Conservation (phyloP, 2,329 filamentous ascomycete species). For the Chrysoporthe deuterocubensis region DNA sequence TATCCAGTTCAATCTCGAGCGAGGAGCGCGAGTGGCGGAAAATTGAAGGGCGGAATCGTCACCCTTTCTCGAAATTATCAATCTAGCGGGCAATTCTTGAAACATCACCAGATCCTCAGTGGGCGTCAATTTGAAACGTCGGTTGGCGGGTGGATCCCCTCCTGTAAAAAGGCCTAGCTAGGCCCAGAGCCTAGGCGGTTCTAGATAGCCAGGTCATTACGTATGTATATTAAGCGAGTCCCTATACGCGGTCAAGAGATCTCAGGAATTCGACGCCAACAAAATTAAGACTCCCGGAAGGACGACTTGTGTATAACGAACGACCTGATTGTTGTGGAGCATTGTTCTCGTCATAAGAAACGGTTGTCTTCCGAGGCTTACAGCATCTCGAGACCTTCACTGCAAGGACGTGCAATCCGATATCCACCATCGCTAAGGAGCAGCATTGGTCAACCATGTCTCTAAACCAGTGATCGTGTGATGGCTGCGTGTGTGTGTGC, state of each 20-base stretch:
- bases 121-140: constrained; percentile 1
- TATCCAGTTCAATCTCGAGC: not conserved
- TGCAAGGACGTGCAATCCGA: too few species aligned
- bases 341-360: too few species aligned
- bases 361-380: too few species aligned
- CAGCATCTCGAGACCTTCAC: too few species aligned
- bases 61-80: not conserved
- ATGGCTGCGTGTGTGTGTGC: too few species aligned
- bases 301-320: too few species aligned
- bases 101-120: constrained; percentile 6
- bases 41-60: not conserved
- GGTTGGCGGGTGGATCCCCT: not conserved
- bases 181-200: not conserved
- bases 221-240: not conserved
- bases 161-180: not conserved
- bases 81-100: not conserved
- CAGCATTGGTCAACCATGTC: too few species aligned
- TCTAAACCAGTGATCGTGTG: too few species aligned
- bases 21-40: constrained; percentile 2
- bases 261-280: not conserved
- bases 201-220: not conserved
- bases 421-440: too few species aligned
- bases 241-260: not conserved
- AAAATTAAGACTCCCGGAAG: not conserved
- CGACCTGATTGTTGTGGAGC: too few species aligned